A percentile compares a stretch with the other conserved stretches of the same genome.
Conservation (phyloP, 2,329 filamentous ascomycete species). For the Pseudonectria buxi region DNA sequence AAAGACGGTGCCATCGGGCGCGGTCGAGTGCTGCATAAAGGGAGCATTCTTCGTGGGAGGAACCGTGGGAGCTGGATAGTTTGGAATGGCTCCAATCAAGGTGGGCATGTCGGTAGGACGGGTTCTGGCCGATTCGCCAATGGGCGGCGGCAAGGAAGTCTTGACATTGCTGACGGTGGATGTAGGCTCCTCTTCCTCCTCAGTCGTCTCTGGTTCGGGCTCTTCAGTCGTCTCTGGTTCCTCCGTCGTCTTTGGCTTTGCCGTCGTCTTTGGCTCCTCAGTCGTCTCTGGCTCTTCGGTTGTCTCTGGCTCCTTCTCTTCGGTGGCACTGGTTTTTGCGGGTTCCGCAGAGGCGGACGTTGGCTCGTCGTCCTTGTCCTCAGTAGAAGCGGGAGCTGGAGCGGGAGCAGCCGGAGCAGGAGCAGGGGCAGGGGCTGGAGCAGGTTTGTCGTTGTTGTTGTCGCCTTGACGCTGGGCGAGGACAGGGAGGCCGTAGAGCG, state of each 20-base stretch:
- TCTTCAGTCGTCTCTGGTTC: constrained; percentile 2
- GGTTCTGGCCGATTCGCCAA: constrained; percentile 8
- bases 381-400: not conserved
- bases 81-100: constrained; percentile 37
- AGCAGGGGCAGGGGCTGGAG: constrained; percentile 5
- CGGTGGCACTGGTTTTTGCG: constrained; percentile 6
- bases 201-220: constrained; percentile 7
- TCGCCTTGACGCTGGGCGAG: constrained; percentile 23
- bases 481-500: constrained; percentile 24
- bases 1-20: constrained; percentile 92
- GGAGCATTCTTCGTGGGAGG: constrained; percentile 80
- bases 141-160: constrained; percentile 14
- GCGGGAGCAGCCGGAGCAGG: constrained; percentile 2
- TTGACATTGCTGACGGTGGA: no score
- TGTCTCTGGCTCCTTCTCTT: constrained; percentile 1
- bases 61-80: constrained; percentile 66
- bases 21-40: constrained; percentile 80
- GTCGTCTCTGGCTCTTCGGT: constrained; percentile 1
- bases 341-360: constrained; percentile 8
- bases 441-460: constrained; percentile 13
- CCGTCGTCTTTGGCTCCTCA: constrained; percentile 1
- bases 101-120: constrained; percentile 31
- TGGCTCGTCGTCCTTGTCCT: constrained; percentile 6
- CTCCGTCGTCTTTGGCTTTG: constrained; percentile 6
- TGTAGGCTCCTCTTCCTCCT: constrained; percentile 5